phyloP scores from a whole-genome alignment of 176 grass and related monocot species.

The Thinopyrum elongatum region DNA sequence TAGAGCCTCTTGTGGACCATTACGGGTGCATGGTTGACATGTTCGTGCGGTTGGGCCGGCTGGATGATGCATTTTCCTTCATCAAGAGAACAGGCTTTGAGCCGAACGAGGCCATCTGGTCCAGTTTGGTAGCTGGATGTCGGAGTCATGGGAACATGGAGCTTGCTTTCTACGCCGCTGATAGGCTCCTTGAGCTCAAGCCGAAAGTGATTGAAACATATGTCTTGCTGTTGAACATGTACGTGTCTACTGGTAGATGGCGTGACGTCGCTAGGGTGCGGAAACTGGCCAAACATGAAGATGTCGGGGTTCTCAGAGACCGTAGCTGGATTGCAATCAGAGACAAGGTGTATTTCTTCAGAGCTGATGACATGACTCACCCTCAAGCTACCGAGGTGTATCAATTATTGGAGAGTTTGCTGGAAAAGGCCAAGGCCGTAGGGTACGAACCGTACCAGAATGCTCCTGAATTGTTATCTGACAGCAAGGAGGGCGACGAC shows the following conservation, averaged over 20 bases:
- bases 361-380: constrained; percentile 56
- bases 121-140: constrained; percentile 82
- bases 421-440: constrained; percentile 54
- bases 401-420: constrained; percentile 55
- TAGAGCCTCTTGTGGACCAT: constrained; percentile 65
- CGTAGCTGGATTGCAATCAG: constrained; percentile 86
- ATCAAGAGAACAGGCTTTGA: constrained; percentile 50
- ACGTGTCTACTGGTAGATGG: constrained; percentile 68
- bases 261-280: constrained; percentile 59
- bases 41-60: constrained; percentile 62
- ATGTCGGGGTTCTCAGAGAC: constrained; percentile 62
- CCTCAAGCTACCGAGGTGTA: constrained; percentile 40
- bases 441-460: constrained; percentile 81
- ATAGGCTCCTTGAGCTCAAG: constrained; percentile 63
- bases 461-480: constrained; percentile 44
- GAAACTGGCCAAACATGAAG: constrained; percentile 70
- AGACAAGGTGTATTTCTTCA: constrained; percentile 69
- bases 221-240: constrained; percentile 83
- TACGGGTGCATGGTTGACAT: constrained; percentile 89
- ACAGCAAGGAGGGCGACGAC: constrained; percentile 37
- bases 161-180: constrained; percentile 74
- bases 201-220: constrained; percentile 78
- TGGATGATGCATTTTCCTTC: constrained; percentile 81
- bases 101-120: constrained; percentile 84
- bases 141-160: constrained; percentile 76